These are phyloP conservation scores for Exophiala bonariae DNA, from an alignment of 2,329 filamentous ascomycete species.

Conservation along the genomic window DNA sequence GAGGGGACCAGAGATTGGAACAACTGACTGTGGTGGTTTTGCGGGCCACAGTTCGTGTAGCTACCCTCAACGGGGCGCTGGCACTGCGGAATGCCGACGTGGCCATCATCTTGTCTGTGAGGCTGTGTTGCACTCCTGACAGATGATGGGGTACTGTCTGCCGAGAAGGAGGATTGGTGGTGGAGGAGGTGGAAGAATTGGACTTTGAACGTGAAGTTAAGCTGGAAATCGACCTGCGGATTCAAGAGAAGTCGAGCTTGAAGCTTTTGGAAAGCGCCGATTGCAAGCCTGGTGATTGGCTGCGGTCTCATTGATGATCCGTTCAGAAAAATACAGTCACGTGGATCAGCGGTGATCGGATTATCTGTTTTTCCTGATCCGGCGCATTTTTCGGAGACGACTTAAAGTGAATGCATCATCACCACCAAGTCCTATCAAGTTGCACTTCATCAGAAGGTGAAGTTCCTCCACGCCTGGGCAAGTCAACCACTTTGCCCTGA, in stretches of 20 bases:
- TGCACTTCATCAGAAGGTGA: too few species aligned
- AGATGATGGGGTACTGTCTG: constrained; percentile 19
- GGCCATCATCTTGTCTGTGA: constrained; percentile 74
- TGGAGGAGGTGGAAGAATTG: constrained; percentile 15
- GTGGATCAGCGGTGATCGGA: too few species aligned
- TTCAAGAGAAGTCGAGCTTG: background rate
- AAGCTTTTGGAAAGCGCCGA: too few species aligned
- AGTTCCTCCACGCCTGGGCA: too few species aligned
- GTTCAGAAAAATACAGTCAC: too few species aligned
- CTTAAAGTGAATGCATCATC: too few species aligned
- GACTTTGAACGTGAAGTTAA: constrained; percentile 21
- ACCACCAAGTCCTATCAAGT: too few species aligned
- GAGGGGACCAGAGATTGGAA: constrained; percentile 36
- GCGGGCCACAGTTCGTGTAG: constrained; percentile 71
- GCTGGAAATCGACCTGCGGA: constrained; percentile 14
- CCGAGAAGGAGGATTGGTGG: constrained; percentile 15
- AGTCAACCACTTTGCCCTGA: too few species aligned
- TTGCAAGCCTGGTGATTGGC: constrained; percentile 9
- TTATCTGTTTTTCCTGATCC: too few species aligned
- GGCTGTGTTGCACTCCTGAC: constrained; percentile 18
- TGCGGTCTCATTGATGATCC: background rate
- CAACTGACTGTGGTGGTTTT: constrained; percentile 73
- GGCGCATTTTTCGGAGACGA: too few species aligned
- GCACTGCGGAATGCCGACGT: constrained; percentile 86
- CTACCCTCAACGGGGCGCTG: constrained; percentile 81